Evolutionary conservation across 2,329 filamentous ascomycete genomes (phyloP), one percentile per base, ranked within the genome.

Genomic region (Verticillium dahliae): DNA sequence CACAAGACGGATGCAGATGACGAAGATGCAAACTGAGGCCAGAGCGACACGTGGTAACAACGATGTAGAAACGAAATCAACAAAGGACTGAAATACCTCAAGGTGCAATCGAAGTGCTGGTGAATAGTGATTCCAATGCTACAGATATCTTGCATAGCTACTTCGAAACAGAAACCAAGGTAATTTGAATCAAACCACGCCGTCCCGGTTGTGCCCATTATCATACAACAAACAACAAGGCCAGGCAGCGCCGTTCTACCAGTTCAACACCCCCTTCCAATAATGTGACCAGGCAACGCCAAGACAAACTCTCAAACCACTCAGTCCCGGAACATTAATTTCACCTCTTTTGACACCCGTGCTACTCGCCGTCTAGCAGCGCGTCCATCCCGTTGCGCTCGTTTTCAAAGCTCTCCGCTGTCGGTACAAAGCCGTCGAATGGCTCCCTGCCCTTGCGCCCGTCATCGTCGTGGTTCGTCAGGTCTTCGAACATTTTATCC

Each of bases 401-500:
- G 60, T 69, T 77, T 66, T 80, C 78, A 41, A 80, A 67, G 33
- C 75, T 77, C 57, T 76, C 78, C 27, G 77, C 73, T 38, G 76
- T 79, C 31, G 58, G 58, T 57, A 78, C 72, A 14, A 68, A 68
- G 18, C 69, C 70, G 35, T 75, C 71, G n/a, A 35, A 65, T 63
- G 1, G 57, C 59, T 73, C 71, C 55, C 74, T 74, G 65, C 73
- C 73, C 67, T 78, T 79, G 67, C 78, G 79, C 10, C 61, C 71
- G 4, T 82, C 81, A 31, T 83, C 79, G 15, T 82, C 79, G 61
- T 80, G 76, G 62, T 84, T 82, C 3, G 81, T 83, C 65, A 85
- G 76, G 54, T 84, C 82, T 55, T 80, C 75, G 68, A 85, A 84
- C 80, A 85, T 84, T 65, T 79, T 80, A 61, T 83, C 80, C 4